Evolutionary conservation across 2,329 filamentous ascomycete genomes (phyloP).

Genomic region (Trichoderma harzianum): DNA sequence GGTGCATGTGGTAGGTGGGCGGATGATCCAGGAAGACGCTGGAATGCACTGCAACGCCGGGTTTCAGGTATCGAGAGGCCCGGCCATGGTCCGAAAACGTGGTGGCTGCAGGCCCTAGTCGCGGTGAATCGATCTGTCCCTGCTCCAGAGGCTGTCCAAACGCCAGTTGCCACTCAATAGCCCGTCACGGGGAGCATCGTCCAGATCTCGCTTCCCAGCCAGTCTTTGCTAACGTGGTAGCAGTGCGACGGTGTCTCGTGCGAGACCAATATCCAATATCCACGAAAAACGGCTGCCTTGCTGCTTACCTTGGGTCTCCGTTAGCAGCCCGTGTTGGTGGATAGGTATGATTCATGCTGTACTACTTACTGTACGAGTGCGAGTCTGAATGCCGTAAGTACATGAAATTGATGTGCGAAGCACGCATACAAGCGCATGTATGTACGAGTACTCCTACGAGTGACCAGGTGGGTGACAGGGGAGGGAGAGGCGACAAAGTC

Average conservation of each 20-base stretch:
- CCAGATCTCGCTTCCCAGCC: background rate
- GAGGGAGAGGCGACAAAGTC: background rate
- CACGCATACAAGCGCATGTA: background rate
- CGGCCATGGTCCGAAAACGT: slow-evolving; percentile 17
- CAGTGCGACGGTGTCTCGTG: background rate
- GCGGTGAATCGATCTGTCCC: background rate
- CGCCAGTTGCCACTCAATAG: background rate
- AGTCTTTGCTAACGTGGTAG: background rate
- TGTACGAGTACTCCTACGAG: background rate
- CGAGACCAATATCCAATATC: background rate
- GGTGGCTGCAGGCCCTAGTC: slow-evolving; percentile 15
- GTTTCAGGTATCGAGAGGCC: slow-evolving; percentile 4
- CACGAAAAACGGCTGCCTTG: background rate
- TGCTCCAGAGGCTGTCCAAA: background rate
- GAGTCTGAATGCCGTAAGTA: background rate
- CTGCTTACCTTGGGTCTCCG: background rate
- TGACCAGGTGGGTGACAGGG: background rate
- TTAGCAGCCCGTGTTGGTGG: background rate
- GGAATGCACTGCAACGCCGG: slow-evolving; percentile 6
- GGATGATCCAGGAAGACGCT: background rate
- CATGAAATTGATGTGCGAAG: background rate
- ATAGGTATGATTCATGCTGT: background rate
- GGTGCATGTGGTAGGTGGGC: background rate
- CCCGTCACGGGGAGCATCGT: background rate
- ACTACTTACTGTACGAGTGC: background rate